phyloP scores from a whole-genome alignment of 345 rosid species.

The Camelina sativa region DNA sequence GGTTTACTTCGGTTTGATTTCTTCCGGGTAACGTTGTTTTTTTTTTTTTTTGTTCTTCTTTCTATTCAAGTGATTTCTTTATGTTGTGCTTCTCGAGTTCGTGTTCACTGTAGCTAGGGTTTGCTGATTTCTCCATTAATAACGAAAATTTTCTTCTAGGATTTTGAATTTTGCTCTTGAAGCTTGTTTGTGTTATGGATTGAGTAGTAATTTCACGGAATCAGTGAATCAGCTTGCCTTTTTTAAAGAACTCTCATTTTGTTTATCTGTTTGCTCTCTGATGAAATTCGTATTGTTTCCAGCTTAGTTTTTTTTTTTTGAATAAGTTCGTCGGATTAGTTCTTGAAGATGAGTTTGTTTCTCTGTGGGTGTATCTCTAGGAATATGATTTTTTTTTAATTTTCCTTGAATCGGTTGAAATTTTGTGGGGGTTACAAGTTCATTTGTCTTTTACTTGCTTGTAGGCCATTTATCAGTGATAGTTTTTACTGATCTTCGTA shows the following conservation, averaged over 20 bases:
- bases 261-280: background rate
- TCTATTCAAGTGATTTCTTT: background rate
- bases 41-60: background rate
- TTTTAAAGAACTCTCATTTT: conserved; percentile 16
- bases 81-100: background rate
- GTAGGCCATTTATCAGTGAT: background rate
- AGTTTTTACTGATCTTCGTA: conserved; percentile 6
- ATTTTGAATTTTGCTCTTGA: conserved; percentile 34
- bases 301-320: background rate
- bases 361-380: background rate
- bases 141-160: background rate
- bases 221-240: conserved; percentile 8
- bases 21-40: conserved; percentile 34
- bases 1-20: conserved; percentile 12
- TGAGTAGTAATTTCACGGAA: background rate
- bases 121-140: conserved; percentile 11
- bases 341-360: conserved; percentile 19
- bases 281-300: background rate
- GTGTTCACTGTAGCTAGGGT: conserved; percentile 49
- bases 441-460: conserved; percentile 4
- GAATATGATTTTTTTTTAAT: background rate
- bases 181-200: conserved; percentile 10
- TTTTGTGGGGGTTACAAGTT: background rate
- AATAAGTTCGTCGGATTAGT: background rate
- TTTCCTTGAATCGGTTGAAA: background rate